These are phyloP conservation scores for Aspergillus leporis DNA, from an alignment of 495 filamentous ascomycete species.

Conservation along the genomic window DNA sequence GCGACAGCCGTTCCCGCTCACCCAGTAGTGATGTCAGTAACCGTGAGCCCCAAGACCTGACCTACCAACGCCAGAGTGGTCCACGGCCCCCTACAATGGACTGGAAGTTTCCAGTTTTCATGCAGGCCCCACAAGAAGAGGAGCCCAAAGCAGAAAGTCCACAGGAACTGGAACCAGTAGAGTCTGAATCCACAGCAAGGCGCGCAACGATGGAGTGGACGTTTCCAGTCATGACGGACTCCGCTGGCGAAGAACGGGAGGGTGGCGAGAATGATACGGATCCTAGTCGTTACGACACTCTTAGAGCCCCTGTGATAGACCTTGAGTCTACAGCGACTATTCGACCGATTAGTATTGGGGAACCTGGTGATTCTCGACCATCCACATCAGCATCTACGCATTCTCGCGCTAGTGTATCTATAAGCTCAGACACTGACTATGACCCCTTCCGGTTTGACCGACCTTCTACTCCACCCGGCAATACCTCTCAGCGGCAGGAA, in stretches of 20 bases:
- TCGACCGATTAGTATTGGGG: slow-evolving; percentile 21
- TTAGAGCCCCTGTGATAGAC: slow-evolving; percentile 32
- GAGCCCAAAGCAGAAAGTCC: slow-evolving; percentile 1
- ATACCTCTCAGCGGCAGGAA: slow-evolving; percentile 14
- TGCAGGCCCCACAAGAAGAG: slow-evolving; percentile 26
- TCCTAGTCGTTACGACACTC: slow-evolving; percentile 35
- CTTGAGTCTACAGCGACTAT: slow-evolving; percentile 20
- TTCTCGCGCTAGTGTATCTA: slow-evolving; percentile 28
- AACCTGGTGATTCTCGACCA: slow-evolving; percentile 36
- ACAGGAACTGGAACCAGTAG: slow-evolving; percentile 11
- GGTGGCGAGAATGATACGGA: slow-evolving; percentile 17
- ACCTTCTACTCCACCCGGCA: slow-evolving; percentile 29
- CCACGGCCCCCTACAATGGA: slow-evolving; percentile 52
- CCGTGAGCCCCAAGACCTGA: slow-evolving; percentile 26
- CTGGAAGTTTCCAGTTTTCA: slow-evolving; percentile 49
- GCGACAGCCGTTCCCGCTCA: slow-evolving; percentile 36
- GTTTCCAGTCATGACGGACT: slow-evolving; percentile 43
- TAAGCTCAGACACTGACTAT: slow-evolving; percentile 42
- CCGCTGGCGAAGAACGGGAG: slow-evolving; percentile 17
- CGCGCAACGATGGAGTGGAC: slow-evolving; percentile 42
- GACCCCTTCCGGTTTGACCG: slow-evolving; percentile 50
- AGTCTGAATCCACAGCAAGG: slow-evolving; percentile 14
- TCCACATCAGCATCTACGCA: slow-evolving; percentile 41
- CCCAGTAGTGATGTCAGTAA: slow-evolving; percentile 31
- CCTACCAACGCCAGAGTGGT: slow-evolving; percentile 35